Base-by-base conservation (phyloP, 805 yeast species). In the Candida railenensis region DNA sequence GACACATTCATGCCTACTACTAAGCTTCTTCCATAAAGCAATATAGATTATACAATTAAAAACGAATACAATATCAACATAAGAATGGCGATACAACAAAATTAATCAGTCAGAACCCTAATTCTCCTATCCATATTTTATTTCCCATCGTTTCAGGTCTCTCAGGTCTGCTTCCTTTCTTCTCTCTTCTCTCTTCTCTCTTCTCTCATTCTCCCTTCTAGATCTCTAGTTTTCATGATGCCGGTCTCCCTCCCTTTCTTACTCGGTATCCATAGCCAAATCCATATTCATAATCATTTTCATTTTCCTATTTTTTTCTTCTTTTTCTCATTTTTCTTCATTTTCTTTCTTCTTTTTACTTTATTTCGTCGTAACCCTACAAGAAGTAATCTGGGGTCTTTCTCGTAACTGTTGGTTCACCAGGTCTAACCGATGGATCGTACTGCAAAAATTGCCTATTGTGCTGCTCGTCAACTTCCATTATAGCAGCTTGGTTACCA, bases 371-470 rank as follows among this genome's bases (percentile, higher is more conserved):
- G 15, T 15, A 22, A 37, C 14, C 43, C 77, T 73, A 88, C 68
- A 90, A 79, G 80, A 92, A 92, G 69, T 92, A 92, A 70, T 92
- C 98, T 12, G 99, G 98, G 8, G 97, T 91, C 67, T 92, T 90
- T 69, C 98, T 83, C 38, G 96, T 88, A 34, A 91, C 98, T 8
- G 96, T 88, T 48, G 99, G 98, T 73, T 92, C 99, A 49, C 97
- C 97, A 12, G 97, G 96, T 71, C 99, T 83, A 50, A 94, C 90
- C 45, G 91, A 84, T 42, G 98, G 98, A 65, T 92, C 98, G 68
- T 92, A 92, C 69, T 92, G 97, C 69, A 92, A 73, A 66, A 90
- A 89, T 65, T 85, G 95, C 79, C 88, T 85, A 66, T 87, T 84
- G 68, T 89, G 92, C 64, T 84, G 86, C 67, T 91, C 97, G 66